Base-by-base conservation (phyloP, 164 flowering plant species). In the Paratinospora sagittata region DNA sequence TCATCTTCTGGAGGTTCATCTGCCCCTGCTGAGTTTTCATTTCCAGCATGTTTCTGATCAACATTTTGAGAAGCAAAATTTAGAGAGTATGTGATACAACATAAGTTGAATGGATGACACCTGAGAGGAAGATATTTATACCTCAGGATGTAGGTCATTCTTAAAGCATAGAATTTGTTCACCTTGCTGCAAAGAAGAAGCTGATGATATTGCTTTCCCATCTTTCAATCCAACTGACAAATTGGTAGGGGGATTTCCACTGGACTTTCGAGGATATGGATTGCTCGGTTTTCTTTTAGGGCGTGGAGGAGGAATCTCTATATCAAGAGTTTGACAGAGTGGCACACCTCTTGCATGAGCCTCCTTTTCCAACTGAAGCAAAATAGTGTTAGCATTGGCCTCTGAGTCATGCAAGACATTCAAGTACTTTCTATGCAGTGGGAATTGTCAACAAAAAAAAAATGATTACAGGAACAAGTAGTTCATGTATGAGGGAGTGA, bases 301-400 rank as follows among this genome's bases (percentile, higher is more conserved):
- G 66, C 98, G 96, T 47, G 98, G 98, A 77, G 98, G 98, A 68
- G 98, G 98, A 78, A 92, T 95, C 27, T 90, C 88, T 71, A 95
- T 90, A 76, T 90, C 91, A 69, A 82, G 76, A 67, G 90, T 80
- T 82, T 92, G 85, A 61, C 93, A 85, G n/a, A 86, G 73, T 8
- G 93, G 88, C 58, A 88, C 75, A 37, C 98, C 98, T 82, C 87
- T 88, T 16, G 78, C 76, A 73, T 77, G 74, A 69, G 97, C 97
- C 75, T 90, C 98, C 81, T 89, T 92, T 80, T 95, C 97, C 85
- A 95, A 78, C 98, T 95, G 92, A 65, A 76, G 67, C 39, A 72
- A 63, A 73, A 12, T 57, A 36, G 62, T 75, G 69, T 79, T 47
- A 69, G 70, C 61, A 63, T 21, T 33, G 26, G 41, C 68, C 33